Evolutionary conservation across 208 protist genomes (phyloP), one percentile per base, ranked within the genome.

Genomic region (Acanthamoeba culbertsoni): DNA sequence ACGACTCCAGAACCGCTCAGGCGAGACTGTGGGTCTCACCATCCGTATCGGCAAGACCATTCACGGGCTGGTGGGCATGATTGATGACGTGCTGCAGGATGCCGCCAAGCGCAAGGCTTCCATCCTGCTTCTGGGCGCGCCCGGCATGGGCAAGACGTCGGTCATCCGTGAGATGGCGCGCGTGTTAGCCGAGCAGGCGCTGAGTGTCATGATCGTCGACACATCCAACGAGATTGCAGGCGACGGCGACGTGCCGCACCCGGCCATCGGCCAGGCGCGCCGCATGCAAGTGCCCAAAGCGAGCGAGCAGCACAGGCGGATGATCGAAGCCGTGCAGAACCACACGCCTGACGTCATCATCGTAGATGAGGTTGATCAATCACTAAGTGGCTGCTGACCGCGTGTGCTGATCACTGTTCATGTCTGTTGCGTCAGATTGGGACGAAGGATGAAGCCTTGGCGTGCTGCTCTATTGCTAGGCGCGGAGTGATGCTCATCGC

Each of bases 141-240:
- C 98, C 3, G 98, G 98, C 42, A 95, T 97, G 59, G 98, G 98
- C 48, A 99, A 99, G 94, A 99, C 98, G 23, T 99, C 98, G 10
- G 79, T 98, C 53, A 93, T 99, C 59, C 96, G 98, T 10, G 98
- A 99, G 71, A 94, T 98, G 28, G 96, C 79, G 1, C 91, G 97
- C 55, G 86, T 93, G 8, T 90, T 98, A 16, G 96, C 97, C 37
- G 96, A 97, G 33, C 88, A 96, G 77, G 94, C 35, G 75, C 71
- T 84, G 92, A 95, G 48, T 97, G 98, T 98, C 0, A 97, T 97
- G 43, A 96, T 99, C 20, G 97, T 99, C 14, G 98, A 99, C 93
- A 99, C 98, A 0, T 98, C 98, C 10, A 98, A 98, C 93, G 98
- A 99, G 93, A 99, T 99, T 84, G 98, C 97, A 7, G 98, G 98